Conservation (phyloP, 768 basidiomycete genomes). For the Suillus bovinus region DNA sequence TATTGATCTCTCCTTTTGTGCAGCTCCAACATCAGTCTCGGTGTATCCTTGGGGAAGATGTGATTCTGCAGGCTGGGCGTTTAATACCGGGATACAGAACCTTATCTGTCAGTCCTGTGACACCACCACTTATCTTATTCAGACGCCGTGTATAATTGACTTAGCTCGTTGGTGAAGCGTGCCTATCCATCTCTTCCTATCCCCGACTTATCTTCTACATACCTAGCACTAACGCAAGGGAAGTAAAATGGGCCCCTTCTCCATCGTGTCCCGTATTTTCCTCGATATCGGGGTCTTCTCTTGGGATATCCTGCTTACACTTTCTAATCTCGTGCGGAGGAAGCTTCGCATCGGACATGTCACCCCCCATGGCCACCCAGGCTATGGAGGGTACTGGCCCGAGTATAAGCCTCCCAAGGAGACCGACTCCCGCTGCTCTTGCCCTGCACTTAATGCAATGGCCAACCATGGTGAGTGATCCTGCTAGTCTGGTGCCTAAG, state of each 20-base stretch:
- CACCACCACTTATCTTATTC: not conserved
- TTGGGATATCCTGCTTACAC: constrained; percentile 54
- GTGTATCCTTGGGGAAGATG: not conserved
- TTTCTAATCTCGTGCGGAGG: constrained; percentile 53
- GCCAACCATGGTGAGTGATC: constrained; percentile 70
- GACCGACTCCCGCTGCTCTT: constrained; percentile 70
- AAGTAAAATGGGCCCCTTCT: not conserved
- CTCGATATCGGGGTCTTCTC: constrained; percentile 32
- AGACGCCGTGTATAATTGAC: too few relatives aligned
- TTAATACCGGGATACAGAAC: not conserved
- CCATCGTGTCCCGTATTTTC: not conserved
- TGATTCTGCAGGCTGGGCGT: not conserved
- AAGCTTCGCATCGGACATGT: constrained; percentile 50
- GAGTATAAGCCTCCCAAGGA: constrained; percentile 57
- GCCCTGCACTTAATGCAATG: constrained; percentile 78
- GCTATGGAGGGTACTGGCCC: constrained; percentile 68
- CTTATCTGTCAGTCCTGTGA: not conserved
- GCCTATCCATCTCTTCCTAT: not conserved
- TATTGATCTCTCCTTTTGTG: not conserved
- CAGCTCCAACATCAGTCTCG: not conserved
- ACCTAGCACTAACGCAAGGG: not conserved
- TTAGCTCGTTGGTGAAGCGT: too few relatives aligned
- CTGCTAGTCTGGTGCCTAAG: not conserved
- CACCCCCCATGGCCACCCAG: constrained; percentile 54
- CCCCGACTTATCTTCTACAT: too few relatives aligned